Evolutionary conservation across 495 filamentous ascomycete genomes (phyloP).

Genomic region (Hypomontagnella monticulosa): DNA sequence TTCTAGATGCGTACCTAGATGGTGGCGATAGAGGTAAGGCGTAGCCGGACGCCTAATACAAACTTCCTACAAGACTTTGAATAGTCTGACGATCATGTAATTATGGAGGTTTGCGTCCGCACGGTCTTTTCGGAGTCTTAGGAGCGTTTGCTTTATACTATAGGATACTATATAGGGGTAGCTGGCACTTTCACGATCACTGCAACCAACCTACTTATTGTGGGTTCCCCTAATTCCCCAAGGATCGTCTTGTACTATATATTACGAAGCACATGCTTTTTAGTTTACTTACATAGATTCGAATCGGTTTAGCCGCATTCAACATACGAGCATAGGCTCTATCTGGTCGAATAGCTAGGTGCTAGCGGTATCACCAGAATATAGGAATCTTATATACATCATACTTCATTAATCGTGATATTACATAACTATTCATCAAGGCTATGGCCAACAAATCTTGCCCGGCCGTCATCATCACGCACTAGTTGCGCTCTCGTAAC

Average conservation of each 20-base stretch:
- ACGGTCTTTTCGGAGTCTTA: constrained; percentile 24
- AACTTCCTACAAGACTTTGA: not conserved
- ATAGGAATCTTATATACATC: too few species aligned
- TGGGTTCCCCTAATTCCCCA: not conserved
- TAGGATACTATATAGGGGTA: constrained; percentile 26
- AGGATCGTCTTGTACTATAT: constrained; percentile 9
- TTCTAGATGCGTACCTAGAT: constrained; percentile 12
- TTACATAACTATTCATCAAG: too few species aligned
- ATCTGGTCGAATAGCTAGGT: too few species aligned
- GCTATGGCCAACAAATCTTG: too few species aligned
- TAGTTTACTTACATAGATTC: not conserved
- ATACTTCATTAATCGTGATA: too few species aligned
- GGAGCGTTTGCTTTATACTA: constrained; percentile 31
- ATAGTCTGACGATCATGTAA: constrained; percentile 13
- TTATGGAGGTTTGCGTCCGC: constrained; percentile 19
- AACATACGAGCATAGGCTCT: constrained; percentile 2
- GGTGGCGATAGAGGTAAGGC: constrained; percentile 1
- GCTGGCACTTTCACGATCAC: constrained; percentile 1
- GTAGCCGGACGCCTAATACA: not conserved
- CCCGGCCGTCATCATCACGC: too few species aligned
- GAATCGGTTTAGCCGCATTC: not conserved
- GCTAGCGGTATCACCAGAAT: too few species aligned
- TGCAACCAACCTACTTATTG: not conserved
- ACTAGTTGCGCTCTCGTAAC: too few species aligned
- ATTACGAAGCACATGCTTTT: not conserved